Evolutionary conservation across 805 yeast species (phyloP).

Genomic region (Wickerhamiella cacticola): DNA sequence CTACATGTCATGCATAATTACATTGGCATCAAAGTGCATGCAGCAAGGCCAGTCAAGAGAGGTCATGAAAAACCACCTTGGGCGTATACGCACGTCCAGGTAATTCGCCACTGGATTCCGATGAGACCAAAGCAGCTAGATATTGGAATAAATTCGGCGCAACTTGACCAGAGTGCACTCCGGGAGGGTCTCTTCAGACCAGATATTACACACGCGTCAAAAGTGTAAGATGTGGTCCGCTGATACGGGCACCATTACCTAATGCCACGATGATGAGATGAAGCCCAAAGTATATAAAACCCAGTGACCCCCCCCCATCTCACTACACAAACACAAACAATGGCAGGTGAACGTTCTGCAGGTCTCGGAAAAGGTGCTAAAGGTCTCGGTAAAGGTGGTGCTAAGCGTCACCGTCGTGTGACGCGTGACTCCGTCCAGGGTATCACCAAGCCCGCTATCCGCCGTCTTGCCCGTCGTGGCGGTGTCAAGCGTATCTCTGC

Average conservation of each 20-base stretch:
- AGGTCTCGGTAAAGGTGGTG: constrained; percentile 99
- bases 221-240: constrained; percentile 11
- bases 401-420: constrained; percentile 99
- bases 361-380: constrained; percentile 99
- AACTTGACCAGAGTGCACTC: too few relatives aligned
- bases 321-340: not conserved
- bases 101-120: too few relatives aligned
- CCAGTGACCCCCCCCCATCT: not conserved
- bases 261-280: not conserved
- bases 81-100: too few relatives aligned
- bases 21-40: too few relatives aligned
- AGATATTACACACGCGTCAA: constrained; percentile 4
- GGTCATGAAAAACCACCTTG: too few relatives aligned
- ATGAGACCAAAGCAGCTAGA: too few relatives aligned
- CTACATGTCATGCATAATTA: too few relatives aligned
- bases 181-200: too few relatives aligned
- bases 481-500: constrained; percentile 99
- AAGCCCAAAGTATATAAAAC: not conserved
- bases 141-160: too few relatives aligned
- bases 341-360: constrained; percentile 27
- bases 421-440: constrained; percentile 99
- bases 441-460: constrained; percentile 98
- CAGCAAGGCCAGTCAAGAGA: too few relatives aligned
- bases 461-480: constrained; percentile 99
- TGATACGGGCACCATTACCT: not conserved